Conservation (phyloP, 768 basidiomycete species). For the Suillus weaverae region DNA sequence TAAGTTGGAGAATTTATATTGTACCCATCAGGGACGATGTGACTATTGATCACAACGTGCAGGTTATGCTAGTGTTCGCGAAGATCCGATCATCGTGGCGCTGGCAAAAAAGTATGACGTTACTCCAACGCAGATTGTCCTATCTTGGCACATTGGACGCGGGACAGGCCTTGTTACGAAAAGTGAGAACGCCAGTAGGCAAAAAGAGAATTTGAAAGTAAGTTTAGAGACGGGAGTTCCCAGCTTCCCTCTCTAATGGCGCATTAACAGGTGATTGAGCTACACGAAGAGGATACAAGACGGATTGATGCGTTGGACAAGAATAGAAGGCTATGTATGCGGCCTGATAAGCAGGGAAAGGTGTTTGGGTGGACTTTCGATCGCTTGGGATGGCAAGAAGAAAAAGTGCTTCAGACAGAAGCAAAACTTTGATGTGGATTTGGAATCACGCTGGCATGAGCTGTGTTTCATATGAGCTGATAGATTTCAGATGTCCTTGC, state of each 20-base stretch:
- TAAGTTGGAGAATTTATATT: constrained; percentile 17
- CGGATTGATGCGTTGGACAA: constrained; percentile 34
- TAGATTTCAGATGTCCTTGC: background rate
- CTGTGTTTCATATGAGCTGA: background rate
- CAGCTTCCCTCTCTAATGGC: background rate
- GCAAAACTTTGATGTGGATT: constrained; percentile 2
- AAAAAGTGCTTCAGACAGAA: background rate
- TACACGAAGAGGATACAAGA: constrained; percentile 35
- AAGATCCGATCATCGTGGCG: constrained; percentile 30
- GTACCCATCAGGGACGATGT: background rate
- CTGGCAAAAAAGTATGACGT: constrained; percentile 44
- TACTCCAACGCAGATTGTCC: constrained; percentile 49
- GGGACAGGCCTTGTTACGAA: constrained; percentile 58
- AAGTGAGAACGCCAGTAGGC: constrained; percentile 44
- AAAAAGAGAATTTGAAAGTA: constrained; percentile 52
- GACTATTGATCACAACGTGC: background rate
- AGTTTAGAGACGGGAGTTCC: constrained; percentile 15
- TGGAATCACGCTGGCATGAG: background rate
- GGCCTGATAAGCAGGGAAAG: constrained; percentile 23
- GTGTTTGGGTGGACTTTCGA: constrained; percentile 48
- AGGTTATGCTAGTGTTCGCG: constrained; percentile 31
- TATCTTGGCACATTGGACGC: constrained; percentile 59
- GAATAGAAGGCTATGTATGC: constrained; percentile 33
- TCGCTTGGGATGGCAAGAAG: constrained; percentile 42
- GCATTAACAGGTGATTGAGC: constrained; percentile 28